Base-by-base conservation (phyloP, 1,284 basidiomycete genomes). In the Ustilago nuda region DNA sequence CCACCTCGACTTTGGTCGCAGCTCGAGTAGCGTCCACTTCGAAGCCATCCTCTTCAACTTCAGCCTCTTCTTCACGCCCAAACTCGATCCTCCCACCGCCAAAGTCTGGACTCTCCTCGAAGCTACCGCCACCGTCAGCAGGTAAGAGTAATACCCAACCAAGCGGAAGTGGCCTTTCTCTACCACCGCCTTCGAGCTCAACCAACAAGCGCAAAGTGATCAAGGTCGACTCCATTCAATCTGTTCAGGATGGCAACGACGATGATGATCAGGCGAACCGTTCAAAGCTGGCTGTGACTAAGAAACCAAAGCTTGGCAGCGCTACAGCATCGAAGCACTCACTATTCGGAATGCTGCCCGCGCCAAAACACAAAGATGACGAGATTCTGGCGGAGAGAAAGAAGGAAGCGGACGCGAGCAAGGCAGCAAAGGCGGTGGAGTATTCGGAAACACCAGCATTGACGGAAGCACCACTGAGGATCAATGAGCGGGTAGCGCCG, bases 311-410 rank as follows among this genome's bases (percentile, higher is more conserved):
- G 9, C 58, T 67, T 5, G 56, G 53, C 17, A 19, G 3, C 39
- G 39, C 58, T 1, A 57, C 45, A 8, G 45, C 66, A 3, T 41
- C 39, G 7, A 67, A 52, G 6, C 75, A 80, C 46, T 74, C 79
- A 17, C 75, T 85, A 2, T 73, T 85, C 11, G 73, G 78, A 19
- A 79, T 84, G 81, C 76, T 85, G 7, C 83, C 83, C 36, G 77
- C 83, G 3, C 83, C 83, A 0, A 79, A 79, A 39, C 57, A 68
- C 13, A 68, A 71, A 17, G 59, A 72, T 39, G 71, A 67, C 19
- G 66, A 73, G 37, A 63, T 76, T 8, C 37, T 66, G 23, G 68
- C 71, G 4, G 69, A 80, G 56, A 58, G 66, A 13, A 69, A 60
- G 45, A 73, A 67, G 32, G 60, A 68, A 30, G 70, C 61, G 27